Evolutionary conservation across 345 rosid genomes (phyloP).

Genomic region (Linum lewisii): DNA sequence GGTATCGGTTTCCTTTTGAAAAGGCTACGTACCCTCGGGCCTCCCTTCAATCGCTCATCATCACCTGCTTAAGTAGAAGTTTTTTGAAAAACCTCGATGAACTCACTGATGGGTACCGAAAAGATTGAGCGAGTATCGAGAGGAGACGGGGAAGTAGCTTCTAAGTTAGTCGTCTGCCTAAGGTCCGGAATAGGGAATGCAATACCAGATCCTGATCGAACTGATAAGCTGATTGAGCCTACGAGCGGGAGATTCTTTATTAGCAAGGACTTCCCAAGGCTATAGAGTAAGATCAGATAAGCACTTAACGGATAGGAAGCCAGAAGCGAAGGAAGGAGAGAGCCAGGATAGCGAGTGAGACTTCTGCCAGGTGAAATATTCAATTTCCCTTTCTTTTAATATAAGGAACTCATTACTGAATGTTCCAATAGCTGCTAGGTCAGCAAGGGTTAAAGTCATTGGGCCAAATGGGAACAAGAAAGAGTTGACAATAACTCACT

Average conservation of each 20-base stretch:
- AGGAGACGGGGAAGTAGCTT: constrained; percentile 1
- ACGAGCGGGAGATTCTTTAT: not conserved
- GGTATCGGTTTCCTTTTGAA: constrained; percentile 1
- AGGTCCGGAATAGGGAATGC: not conserved
- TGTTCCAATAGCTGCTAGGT: constrained; percentile 1
- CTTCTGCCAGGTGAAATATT: not conserved
- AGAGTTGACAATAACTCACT: not conserved
- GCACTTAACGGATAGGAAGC: constrained; percentile 1
- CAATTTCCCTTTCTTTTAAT: not conserved
- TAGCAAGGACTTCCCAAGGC: not conserved
- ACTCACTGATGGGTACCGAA: not conserved
- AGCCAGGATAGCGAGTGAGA: not conserved
- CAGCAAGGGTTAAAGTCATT: not conserved
- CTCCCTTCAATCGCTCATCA: not conserved
- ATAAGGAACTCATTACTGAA: constrained; percentile 1
- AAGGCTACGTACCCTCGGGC: not conserved
- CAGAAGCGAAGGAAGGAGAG: not conserved
- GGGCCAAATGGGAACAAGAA: not conserved
- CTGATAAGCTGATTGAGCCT: not conserved
- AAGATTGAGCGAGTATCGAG: constrained; percentile 1
- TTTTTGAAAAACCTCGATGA: not conserved
- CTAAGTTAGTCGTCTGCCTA: not conserved
- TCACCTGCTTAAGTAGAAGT: not conserved
- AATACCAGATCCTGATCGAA: not conserved
- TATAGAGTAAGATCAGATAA: not conserved